phyloP scores from a whole-genome alignment of 805 yeast species.

The Saccharomyces cerevisiae region DNA sequence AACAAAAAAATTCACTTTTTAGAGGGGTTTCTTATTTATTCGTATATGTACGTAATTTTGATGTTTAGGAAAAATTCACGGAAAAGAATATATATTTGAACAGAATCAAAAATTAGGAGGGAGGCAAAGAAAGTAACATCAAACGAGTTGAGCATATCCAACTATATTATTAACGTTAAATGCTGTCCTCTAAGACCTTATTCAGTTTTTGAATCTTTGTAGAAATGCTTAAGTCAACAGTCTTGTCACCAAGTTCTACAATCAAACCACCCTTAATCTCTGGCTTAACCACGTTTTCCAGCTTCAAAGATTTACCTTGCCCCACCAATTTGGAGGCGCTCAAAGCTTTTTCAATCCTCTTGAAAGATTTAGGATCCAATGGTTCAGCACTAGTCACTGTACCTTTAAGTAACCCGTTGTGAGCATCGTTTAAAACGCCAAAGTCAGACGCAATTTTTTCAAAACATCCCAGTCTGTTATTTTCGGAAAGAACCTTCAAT shows the following conservation, averaged over 20 bases:
- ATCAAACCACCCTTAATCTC: slow-evolving; percentile 92
- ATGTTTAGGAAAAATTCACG: not conserved
- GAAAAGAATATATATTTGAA: not conserved
- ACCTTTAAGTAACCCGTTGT: slow-evolving; percentile 88
- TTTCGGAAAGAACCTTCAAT: slow-evolving; percentile 78
- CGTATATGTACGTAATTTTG: not conserved
- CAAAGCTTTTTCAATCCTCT: slow-evolving; percentile 71
- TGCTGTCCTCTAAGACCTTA: slow-evolving; percentile 77
- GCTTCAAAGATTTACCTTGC: slow-evolving; percentile 73
- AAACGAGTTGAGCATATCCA: slow-evolving; percentile 2
- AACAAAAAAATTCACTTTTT: not conserved
- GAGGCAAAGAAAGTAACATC: not conserved
- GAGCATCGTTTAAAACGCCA: slow-evolving; percentile 72
- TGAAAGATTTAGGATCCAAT: slow-evolving; percentile 71
- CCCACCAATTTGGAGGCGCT: slow-evolving; percentile 76
- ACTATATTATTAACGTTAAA: slow-evolving; percentile 37
- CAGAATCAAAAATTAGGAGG: not conserved
- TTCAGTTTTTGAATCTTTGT: slow-evolving; percentile 82
- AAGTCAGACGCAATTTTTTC: slow-evolving; percentile 61
- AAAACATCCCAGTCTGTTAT: slow-evolving; percentile 81
- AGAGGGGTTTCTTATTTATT: not conserved
- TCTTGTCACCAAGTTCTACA: slow-evolving; percentile 93
- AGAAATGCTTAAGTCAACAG: slow-evolving; percentile 86
- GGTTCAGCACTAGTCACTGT: slow-evolving; percentile 81
- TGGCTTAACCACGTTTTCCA: slow-evolving; percentile 76